Evolutionary conservation across 495 filamentous ascomycete species (phyloP), one percentile per base, ranked within the genome.

Genomic region (Margaritispora aquatica): DNA sequence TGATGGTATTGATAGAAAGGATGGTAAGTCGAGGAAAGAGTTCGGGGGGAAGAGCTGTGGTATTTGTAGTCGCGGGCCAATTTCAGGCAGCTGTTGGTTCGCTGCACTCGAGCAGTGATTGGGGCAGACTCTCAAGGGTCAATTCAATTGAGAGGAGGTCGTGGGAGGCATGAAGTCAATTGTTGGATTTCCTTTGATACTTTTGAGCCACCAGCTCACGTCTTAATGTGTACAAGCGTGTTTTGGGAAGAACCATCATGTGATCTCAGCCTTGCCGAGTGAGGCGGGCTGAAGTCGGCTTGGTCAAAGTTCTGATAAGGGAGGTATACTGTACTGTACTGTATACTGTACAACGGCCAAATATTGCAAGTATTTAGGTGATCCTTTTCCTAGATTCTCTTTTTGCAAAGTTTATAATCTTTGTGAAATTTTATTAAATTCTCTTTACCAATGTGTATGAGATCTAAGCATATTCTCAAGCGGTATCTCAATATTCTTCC

Each of bases 1-100:
- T 74, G 66, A 46, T 20, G n/a, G 13, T 2, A 3, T 50, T 50
- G 47, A 50, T 24, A 17, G 38, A 44, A 44, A 44, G 38, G 11
- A 15, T 3, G 44, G 57, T 24, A 51, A 27, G 29, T n/a, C n/a
- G 26, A 15, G 15, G 17, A 48, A 53, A 9, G 29, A 50, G 51
- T 26, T 38, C 10, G 51, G 54, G 31, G 36, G 44, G 38, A n/a
- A 44, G 38, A 9, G 38, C 38, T n/a, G 4, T 44, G 38, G 38
- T 44, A 44, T 44, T 44, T 44, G 38, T 44, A 44, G 7, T 44
- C 4, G 38, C 15, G 19, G 15, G 19, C 38, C 38, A 44, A 44
- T 44, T 44, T n/a, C 17, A 44, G 38, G 38, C 38, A 10, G 38
- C 38, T n/a, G 38, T 3, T 44, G 38, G n/a, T 9, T n/a, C 10